phyloP scores from a whole-genome alignment of 495 filamentous ascomycete genomes.

The Copromyces sp. region DNA sequence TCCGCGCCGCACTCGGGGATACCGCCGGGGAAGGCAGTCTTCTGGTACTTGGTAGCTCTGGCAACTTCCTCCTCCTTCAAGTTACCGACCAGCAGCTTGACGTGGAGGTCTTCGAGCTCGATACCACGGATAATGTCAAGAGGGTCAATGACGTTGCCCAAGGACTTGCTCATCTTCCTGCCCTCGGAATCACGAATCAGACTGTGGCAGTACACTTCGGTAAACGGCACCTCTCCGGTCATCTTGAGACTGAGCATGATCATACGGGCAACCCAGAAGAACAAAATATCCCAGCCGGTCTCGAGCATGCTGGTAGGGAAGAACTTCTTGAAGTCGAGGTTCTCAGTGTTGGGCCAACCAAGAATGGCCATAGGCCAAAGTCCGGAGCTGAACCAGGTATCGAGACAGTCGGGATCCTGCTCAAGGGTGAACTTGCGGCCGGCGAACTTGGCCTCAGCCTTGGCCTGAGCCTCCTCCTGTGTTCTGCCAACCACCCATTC shows the following conservation, averaged over 20 bases:
- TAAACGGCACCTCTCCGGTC: constrained; percentile 67
- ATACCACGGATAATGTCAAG: constrained; percentile 72
- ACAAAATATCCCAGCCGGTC: constrained; percentile 76
- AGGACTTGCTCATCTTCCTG: constrained; percentile 76
- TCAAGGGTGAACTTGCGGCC: constrained; percentile 57
- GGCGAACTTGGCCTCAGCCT: constrained; percentile 43
- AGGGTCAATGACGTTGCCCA: constrained; percentile 77
- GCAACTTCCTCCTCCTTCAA: constrained; percentile 64
- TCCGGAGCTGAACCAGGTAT: constrained; percentile 78
- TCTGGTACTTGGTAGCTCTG: constrained; percentile 65
- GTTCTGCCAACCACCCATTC: constrained; percentile 61
- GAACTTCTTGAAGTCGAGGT: constrained; percentile 53
- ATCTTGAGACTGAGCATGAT: constrained; percentile 71
- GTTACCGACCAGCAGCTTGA: constrained; percentile 61
- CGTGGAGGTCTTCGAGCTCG: constrained; percentile 53
- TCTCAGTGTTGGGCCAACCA: constrained; percentile 63
- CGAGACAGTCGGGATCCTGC: constrained; percentile 63
- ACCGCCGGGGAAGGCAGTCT: constrained; percentile 69
- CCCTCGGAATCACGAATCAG: constrained; percentile 70
- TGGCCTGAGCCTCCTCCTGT: constrained; percentile 19
- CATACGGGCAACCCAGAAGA: constrained; percentile 82
- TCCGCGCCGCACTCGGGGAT: constrained; percentile 85
- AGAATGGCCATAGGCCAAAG: constrained; percentile 75
- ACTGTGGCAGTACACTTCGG: constrained; percentile 66
- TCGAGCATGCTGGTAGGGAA: constrained; percentile 69